Base-by-base conservation (phyloP, 352 stramenopile species). In the Chrysophaeum taylorii region DNA sequence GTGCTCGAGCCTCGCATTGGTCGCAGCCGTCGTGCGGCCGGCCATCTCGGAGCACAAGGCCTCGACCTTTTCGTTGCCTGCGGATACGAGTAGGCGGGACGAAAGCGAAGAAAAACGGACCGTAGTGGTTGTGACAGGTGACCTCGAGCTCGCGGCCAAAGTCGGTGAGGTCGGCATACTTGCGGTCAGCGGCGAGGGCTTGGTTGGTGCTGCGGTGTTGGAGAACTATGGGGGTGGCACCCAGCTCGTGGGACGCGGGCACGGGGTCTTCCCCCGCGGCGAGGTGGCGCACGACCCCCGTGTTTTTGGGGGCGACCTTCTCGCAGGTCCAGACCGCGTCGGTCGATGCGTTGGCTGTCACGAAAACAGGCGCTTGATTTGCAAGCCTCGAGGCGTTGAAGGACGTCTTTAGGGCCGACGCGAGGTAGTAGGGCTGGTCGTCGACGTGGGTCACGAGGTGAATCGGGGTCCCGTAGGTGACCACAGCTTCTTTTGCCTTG, bases 101-200 rank as follows among this genome's bases (percentile, higher is more conserved):
- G n/a, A n/a, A n/a, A n/a, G n/a, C n/a, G n/a, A n/a, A n/a, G n/a
- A n/a, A n/a, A n/a, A n/a, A n/a, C 31, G 31, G 1, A 16, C 57
- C 57, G 18, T 33, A 45, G 57, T 66, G 18, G 57, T 66, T 66
- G 57, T 66, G 57, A 36, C 57, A 66, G 12, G 57, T 37, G 2
- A 66, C 57, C 36, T 66, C 57, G 9, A 66, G 57, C 57, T 66
- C 57, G 33, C 33, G 9, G 57, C 57, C 57, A 35, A 66, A 66
- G 57, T 66, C 57, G 2, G 57, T 48, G 31, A 1, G 7, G 57
- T 66, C 57, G 12, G 14, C 7, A n/a, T 48, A 33, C 35, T 66
- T 66, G 5, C 2, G 12, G 57, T n/a, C 12, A 15, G 35, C 23
- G 33, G 57, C 14, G 18, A 60, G 25, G 7, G 57, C 57, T 2